Evolutionary conservation across 352 stramenopile genomes (phyloP), one percentile per base, ranked within the genome.

Genomic region (Aphanomyces stellatus): DNA sequence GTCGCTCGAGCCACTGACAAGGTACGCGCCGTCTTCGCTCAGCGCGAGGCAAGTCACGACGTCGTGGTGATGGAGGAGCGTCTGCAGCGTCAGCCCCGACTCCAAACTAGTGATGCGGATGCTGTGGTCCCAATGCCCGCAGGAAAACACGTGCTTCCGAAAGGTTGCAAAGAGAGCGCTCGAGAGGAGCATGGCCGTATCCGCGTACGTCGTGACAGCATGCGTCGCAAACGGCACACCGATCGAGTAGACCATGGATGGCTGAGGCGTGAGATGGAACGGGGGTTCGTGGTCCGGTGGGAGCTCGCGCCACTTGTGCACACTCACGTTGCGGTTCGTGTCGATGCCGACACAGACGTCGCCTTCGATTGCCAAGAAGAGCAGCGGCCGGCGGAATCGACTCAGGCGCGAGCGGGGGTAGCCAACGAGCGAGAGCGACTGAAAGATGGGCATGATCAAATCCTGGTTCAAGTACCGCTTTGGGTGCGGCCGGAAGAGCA

Each of bases 401-500:
- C 60, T 57, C 4, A 43, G 8, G 4, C 28, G 43, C 22, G 7
- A 4, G 1, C 60, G 60, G 6, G 60, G 60, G 35, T 67, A 46
- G 7, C 60, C 60, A 19, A 67, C 60, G n/a, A 48, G 46, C 19
- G n/a, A n/a, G 8, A 59, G 27, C 1, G 49, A 30, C 13, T 57
- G 60, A 35, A 59, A 37, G 4, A 67, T 30, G 7, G 60, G 33
- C 27, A 15, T 27, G 13, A 67, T 57, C 24, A 30, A 17, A 56
- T 67, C 60, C 8, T 17, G 51, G 11, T 37, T 13, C 4, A 49
- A 30, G 10, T 8, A 34, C 33, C 90, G 78, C 28, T 79, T 80
- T 1, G 85, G 88, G 53, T 97, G 91, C 13, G 86, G 76, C 6
- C 70, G 77, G 15, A 70, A 74, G 41, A 98, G 97, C 7, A 98